Percentiles rank a stretch among this genome's conserved stretches.
phyloP scores from a whole-genome alignment of 2,329 filamentous ascomycete genomes.

The Colletotrichum melonis region DNA sequence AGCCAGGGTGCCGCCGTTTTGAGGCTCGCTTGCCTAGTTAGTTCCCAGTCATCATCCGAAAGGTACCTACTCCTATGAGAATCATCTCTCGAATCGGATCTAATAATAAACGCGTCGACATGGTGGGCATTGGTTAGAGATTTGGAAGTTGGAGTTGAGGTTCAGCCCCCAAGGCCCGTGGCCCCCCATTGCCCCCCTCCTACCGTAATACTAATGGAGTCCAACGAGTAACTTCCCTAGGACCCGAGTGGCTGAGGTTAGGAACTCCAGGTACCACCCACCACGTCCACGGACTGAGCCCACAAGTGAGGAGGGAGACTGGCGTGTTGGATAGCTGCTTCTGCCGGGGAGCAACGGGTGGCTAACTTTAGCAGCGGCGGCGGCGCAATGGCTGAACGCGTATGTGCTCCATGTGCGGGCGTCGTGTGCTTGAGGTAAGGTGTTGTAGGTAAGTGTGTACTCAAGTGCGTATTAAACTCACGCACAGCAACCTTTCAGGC shows the following conservation, averaged over 20 bases:
- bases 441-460: background rate
- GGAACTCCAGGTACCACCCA: background rate
- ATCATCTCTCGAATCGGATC: background rate
- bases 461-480: no score
- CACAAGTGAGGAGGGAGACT: background rate
- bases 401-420: background rate
- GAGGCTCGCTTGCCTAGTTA: background rate
- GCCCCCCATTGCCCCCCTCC: slow-evolving; percentile 1
- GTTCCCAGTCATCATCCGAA: no score
- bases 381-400: background rate
- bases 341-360: slow-evolving; percentile 14
- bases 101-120: background rate
- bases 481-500: no score
- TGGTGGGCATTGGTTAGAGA: no score
- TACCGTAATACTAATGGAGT: background rate
- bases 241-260: background rate
- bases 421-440: background rate
- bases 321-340: background rate
- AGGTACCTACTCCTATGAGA: background rate
- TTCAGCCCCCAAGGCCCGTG: no score
- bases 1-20: background rate
- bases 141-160: no score
- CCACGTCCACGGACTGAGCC: no score
- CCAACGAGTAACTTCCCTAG: background rate
- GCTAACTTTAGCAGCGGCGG: slow-evolving; percentile 29